Percentiles rank a stretch among this genome's conserved stretches.
phyloP scores from a whole-genome alignment of 805 yeast species.

The Lipomyces yamadae region DNA sequence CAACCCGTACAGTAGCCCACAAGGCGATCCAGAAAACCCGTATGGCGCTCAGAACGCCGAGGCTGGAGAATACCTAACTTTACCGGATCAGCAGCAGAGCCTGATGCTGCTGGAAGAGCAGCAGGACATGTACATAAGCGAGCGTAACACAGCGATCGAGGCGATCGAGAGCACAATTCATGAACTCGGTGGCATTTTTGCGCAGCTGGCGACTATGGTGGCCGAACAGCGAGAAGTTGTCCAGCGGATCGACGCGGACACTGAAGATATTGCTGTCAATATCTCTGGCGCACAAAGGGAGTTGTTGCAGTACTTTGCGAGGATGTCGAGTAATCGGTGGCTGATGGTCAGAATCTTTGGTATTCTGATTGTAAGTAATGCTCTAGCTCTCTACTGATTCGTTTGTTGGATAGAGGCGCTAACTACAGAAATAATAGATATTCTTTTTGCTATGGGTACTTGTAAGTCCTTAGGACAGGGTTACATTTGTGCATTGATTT shows the following conservation, averaged over 20 bases:
- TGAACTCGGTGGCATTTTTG: slow-evolving; percentile 92
- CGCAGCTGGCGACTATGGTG: slow-evolving; percentile 95
- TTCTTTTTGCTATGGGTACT: slow-evolving; percentile 41
- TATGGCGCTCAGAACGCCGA: slow-evolving; percentile 38
- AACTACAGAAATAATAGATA: slow-evolving; percentile 14
- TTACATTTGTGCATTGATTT: neutral
- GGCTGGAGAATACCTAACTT: slow-evolving; percentile 60
- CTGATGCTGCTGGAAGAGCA: slow-evolving; percentile 84
- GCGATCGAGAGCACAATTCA: slow-evolving; percentile 96
- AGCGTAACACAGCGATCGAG: slow-evolving; percentile 87
- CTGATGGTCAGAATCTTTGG: slow-evolving; percentile 88
- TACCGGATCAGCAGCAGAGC: slow-evolving; percentile 87
- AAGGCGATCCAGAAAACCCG: slow-evolving; percentile 32
- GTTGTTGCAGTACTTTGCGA: slow-evolving; percentile 83
- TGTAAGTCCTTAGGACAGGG: slow-evolving; percentile 32
- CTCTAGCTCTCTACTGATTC: slow-evolving; percentile 55
- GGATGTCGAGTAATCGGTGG: slow-evolving; percentile 90
- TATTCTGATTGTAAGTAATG: slow-evolving; percentile 67
- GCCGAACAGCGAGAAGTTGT: slow-evolving; percentile 96
- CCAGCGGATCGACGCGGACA: slow-evolving; percentile 92
- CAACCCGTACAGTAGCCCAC: slow-evolving; percentile 31
- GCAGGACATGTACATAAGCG: slow-evolving; percentile 72
- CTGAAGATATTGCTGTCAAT: slow-evolving; percentile 88
- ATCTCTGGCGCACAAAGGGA: slow-evolving; percentile 95
- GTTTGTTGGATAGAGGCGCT: neutral